These are phyloP conservation scores for Suillus placidus DNA, from an alignment of 768 basidiomycete species.

Conservation along the genomic window DNA sequence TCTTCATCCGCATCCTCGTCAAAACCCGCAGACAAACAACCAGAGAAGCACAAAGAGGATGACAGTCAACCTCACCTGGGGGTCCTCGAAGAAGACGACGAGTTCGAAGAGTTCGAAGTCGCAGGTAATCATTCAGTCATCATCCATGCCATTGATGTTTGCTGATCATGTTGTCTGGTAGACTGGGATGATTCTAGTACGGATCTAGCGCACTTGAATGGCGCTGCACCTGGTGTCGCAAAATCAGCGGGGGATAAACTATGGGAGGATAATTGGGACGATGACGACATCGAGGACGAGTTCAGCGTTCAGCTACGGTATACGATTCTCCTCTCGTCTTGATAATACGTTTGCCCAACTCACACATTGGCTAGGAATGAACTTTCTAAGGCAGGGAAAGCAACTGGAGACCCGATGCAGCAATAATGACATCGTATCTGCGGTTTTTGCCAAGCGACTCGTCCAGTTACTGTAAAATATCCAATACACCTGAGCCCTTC, in stretches of 20 bases:
- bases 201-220: conserved; percentile 76
- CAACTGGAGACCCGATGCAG: conserved; percentile 49
- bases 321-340: conserved; percentile 27
- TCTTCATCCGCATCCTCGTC: conserved; percentile 51
- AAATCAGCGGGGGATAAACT: conserved; percentile 86
- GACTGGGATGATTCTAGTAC: conserved; percentile 91
- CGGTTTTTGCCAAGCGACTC: not conserved
- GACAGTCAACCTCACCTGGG: conserved; percentile 71
- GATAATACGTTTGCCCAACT: not conserved
- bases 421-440: conserved; percentile 38
- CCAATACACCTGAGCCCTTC: not conserved
- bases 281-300: conserved; percentile 97
- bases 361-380: conserved; percentile 51
- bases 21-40: conserved; percentile 40
- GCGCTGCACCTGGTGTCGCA: conserved; percentile 71
- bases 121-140: conserved; percentile 58
- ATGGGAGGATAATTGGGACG: conserved; percentile 99
- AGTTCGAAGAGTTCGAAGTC: conserved; percentile 91
- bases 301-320: conserved; percentile 95
- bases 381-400: conserved; percentile 59
- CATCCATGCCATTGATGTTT: not conserved
- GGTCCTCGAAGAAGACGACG: conserved; percentile 95
- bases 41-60: conserved; percentile 45
- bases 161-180: conserved; percentile 29
- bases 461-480: not conserved